Base-by-base conservation (phyloP, 768 basidiomycete genomes). In the Gymnopilus junonius region DNA sequence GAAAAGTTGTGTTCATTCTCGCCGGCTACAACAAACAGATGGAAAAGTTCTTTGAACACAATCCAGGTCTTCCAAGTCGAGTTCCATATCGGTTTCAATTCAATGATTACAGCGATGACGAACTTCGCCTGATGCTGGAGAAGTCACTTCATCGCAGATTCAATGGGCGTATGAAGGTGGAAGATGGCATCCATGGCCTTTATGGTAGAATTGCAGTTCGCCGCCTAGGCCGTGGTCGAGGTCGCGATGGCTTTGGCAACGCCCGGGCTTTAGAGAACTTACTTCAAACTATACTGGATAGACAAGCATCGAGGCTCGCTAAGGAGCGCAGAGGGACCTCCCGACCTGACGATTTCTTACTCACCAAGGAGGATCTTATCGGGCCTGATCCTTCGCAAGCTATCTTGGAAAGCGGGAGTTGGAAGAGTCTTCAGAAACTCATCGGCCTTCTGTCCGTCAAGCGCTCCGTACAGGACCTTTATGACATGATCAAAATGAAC, bases 11-110 rank as follows among this genome's bases (percentile, higher is more conserved):
- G 11, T 91, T 91, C 74, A 84, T 91, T 58, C 77, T 91, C 2
- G 90, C 90, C 0, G 90, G 90, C 4, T 91, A 91, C 70, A 83
- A 76, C 70, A 87, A 83, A 58, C 79, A 91, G 71, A 91, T 91
- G 90, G 90, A 91, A 65, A 85, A 81, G 45, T 91, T 91, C 75
- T 91, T 91, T 62, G 89, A 90, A 63, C 89, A 90, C 63, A 91
- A 91, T 67, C 89, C 90, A 2, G 90, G 90, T 1, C 71, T 91
- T 12, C 73, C 75, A 8, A 90, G 89, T 73, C 86, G 90, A n/a
- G 85, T 91, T 8, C 90, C 90, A 0, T 82, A 87, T 63, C 73
- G 71, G 35, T 76, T 91, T 32, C 75, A 83, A 12, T 91, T 91
- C 65, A 71, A 74, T 1, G 90, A 91, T 65, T 91, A 91, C 67